Evolutionary conservation across 352 stramenopile species (phyloP), one percentile per base, ranked within the genome.

Genomic region (Globisporangium recalcitrans): DNA sequence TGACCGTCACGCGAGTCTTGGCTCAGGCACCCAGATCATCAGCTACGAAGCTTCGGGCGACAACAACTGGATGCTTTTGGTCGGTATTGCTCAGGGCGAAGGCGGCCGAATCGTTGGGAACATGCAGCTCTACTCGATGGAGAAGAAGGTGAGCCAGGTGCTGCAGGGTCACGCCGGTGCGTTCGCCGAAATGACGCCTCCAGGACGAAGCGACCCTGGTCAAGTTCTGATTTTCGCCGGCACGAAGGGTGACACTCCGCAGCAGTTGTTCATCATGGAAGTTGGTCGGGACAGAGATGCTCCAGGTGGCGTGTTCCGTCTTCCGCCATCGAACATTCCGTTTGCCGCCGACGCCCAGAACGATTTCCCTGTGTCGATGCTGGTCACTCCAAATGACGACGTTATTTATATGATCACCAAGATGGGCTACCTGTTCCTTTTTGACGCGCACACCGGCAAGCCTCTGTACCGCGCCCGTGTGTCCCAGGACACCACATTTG

Each of bases 401-500:
- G 76, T 99, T 56, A 90, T 99, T 46, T 99, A 98, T 75, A 95
- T 99, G 78, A 96, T 99, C 65, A 99, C 97, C 34, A 99, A 99
- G 88, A 99, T 99, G 92, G 98, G 98, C 52, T 99, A 99, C 75
- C 80, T 99, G 36, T 99, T 99, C 85, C 87, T 99, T 64, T 99
- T 99, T 75, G 98, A 99, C 75, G 90, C 98, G 58, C 94, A 99
- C 81, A 96, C 95, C 40, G 97, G 97, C 64, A 99, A 99, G 79
- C 96, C 97, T 44, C 89, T 99, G 58, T 99, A 99, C 82, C 88
- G 98, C 61, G 96, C 94, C 31, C 96, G 96, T 62, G 96, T 99
- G 57, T 98, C 95, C 14, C 89, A 98, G 60, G 96, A 99, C 74
- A 99, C 97, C 24, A 93, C 99, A 36, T 99, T 99, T 64, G 88